Percentiles rank a stretch among this genome's conserved stretches.
Conservation (phyloP, 2,329 filamentous ascomycete genomes). For the Blastomyces gilchristii region DNA sequence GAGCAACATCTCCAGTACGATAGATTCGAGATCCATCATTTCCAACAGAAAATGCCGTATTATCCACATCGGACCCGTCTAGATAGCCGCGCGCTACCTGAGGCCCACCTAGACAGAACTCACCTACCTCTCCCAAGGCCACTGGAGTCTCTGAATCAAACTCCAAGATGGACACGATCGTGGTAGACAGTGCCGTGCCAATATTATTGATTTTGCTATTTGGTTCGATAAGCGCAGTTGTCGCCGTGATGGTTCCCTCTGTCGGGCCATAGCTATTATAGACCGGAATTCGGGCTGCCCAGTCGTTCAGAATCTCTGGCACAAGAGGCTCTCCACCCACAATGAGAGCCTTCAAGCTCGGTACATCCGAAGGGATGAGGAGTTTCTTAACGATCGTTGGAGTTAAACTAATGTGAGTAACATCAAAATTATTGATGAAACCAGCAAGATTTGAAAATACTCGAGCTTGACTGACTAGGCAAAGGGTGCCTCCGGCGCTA, state of each 20-base stretch:
- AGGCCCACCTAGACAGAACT: constrained; percentile 23
- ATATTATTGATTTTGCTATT: constrained; percentile 24
- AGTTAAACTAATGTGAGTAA: constrained; percentile 76
- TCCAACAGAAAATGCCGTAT: constrained; percentile 30
- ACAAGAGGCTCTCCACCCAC: constrained; percentile 73
- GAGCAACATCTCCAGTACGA: constrained; percentile 6
- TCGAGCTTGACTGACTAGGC: constrained; percentile 60
- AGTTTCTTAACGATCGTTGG: constrained; percentile 68
- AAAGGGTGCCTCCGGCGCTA: constrained; percentile 66
- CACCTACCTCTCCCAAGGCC: constrained; percentile 22
- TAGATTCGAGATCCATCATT: constrained; percentile 47
- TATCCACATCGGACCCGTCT: constrained; percentile 21
- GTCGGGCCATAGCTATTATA: constrained; percentile 30
- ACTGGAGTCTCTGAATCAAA: constrained; percentile 20
- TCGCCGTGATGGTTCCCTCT: constrained; percentile 28
- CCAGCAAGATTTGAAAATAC: constrained; percentile 62
- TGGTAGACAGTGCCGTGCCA: constrained; percentile 21
- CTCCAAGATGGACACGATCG: constrained; percentile 21
- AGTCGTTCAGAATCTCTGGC: constrained; percentile 55
- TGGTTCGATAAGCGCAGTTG: constrained; percentile 20
- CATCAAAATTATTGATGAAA: constrained; percentile 49
- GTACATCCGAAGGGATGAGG: constrained; percentile 56
- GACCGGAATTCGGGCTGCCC: constrained; percentile 36
- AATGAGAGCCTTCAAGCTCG: constrained; percentile 61
- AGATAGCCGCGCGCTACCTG: constrained; percentile 24